Percentiles rank a stretch among this genome's conserved stretches.
These are phyloP conservation scores for Phytophthora brassicae DNA, from an alignment of 352 stramenopile species.

Conservation along the genomic window DNA sequence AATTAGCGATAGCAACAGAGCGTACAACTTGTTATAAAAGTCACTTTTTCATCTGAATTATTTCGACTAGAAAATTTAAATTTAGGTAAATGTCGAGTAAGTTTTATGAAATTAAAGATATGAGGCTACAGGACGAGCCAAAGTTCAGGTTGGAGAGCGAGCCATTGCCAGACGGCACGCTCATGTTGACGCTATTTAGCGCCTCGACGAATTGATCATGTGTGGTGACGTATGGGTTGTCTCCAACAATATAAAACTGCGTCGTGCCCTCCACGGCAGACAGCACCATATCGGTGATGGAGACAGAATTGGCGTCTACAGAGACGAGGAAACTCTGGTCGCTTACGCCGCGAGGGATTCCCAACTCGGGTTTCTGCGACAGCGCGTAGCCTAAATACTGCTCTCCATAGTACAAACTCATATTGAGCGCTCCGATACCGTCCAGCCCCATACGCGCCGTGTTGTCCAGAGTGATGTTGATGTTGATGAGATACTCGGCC, in stretches of 20 bases:
- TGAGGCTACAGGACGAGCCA: constrained; percentile 14
- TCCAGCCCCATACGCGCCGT: constrained; percentile 49
- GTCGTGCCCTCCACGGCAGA: constrained; percentile 31
- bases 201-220: constrained; percentile 35
- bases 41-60: constrained; percentile 19
- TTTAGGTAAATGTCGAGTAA: too few relatives aligned
- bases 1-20: constrained; percentile 20
- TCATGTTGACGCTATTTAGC: constrained; percentile 55
- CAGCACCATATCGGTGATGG: constrained; percentile 42
- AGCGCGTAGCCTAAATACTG: constrained; percentile 64
- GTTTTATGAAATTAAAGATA: constrained; percentile 20
- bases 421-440: constrained; percentile 62
- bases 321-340: constrained; percentile 48
- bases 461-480: constrained; percentile 61
- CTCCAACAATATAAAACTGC: constrained; percentile 56
- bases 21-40: constrained; percentile 22
- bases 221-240: constrained; percentile 47
- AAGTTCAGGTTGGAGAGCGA: constrained; percentile 22
- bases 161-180: constrained; percentile 23
- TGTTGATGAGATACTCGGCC: constrained; percentile 37
- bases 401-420: constrained; percentile 64
- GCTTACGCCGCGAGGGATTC: constrained; percentile 51
- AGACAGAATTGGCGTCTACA: constrained; percentile 32
- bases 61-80: too few relatives aligned
- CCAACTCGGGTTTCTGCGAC: constrained; percentile 40